These are phyloP conservation scores for Orbilia brochopaga DNA, from an alignment of 2,329 filamentous ascomycete species.

Conservation along the genomic window DNA sequence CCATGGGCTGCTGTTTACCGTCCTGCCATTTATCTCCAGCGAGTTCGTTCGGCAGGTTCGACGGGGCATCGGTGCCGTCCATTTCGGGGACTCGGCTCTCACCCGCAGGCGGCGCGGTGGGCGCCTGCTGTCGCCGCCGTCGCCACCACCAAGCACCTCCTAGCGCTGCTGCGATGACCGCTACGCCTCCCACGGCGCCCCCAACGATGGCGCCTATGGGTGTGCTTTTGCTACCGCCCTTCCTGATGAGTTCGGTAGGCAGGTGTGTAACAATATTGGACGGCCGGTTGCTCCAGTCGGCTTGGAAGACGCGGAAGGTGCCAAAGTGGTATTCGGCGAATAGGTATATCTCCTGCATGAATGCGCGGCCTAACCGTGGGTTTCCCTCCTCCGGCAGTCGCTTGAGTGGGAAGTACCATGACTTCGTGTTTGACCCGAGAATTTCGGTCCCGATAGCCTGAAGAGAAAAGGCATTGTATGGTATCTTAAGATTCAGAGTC, in stretches of 20 bases:
- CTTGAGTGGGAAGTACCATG: slow-evolving; percentile 47
- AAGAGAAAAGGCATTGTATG: slow-evolving; percentile 40
- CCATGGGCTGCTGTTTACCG: not conserved
- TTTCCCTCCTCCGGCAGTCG: slow-evolving; percentile 22
- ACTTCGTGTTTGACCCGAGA: slow-evolving; percentile 12
- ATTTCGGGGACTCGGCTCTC: slow-evolving; percentile 22
- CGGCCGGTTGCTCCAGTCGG: slow-evolving; percentile 22
- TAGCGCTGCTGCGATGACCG: slow-evolving; percentile 37
- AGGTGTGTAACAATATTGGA: slow-evolving; percentile 40
- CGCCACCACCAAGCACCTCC: slow-evolving; percentile 25
- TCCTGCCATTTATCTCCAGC: slow-evolving; percentile 29
- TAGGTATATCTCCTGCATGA: slow-evolving; percentile 46
- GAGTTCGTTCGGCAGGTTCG: slow-evolving; percentile 6
- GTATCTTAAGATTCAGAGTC: slow-evolving; percentile 13
- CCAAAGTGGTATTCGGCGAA: slow-evolving; percentile 44
- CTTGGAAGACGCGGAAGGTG: slow-evolving; percentile 29
- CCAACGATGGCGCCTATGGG: slow-evolving; percentile 51
- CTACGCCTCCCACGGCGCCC: slow-evolving; percentile 51
- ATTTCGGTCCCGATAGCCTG: slow-evolving; percentile 28
- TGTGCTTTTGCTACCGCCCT: slow-evolving; percentile 5
- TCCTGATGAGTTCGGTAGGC: not conserved
- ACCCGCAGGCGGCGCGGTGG: not conserved
- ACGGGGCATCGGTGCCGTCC: slow-evolving; percentile 10
- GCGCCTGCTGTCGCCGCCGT: slow-evolving; percentile 16
- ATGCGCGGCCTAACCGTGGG: slow-evolving; percentile 26